Percentiles rank a stretch among this genome's conserved stretches.
phyloP scores from a whole-genome alignment of 768 basidiomycete species.

The Termitomyces sp. region DNA sequence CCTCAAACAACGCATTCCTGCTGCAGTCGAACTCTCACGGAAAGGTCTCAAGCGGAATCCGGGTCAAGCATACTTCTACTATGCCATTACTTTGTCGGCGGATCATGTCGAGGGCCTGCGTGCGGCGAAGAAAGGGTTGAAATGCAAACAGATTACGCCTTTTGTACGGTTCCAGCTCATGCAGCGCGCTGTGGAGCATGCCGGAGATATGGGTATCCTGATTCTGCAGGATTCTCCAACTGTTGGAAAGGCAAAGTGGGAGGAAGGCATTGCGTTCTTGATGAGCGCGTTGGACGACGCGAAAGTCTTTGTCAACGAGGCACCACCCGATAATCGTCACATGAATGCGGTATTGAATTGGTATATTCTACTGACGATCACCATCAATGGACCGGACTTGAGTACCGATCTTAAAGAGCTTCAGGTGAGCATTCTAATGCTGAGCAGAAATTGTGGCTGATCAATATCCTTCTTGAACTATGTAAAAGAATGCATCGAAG shows the following conservation, averaged over 20 bases:
- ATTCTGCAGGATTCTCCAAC: constrained; percentile 41
- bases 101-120: constrained; percentile 51
- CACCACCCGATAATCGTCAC: constrained; percentile 60
- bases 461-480: too few relatives aligned
- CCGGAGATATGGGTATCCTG: constrained; percentile 51
- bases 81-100: constrained; percentile 50
- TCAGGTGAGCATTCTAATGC: constrained; percentile 34
- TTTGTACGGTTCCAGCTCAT: constrained; percentile 56
- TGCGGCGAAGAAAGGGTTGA: constrained; percentile 64
- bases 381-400: constrained; percentile 47
- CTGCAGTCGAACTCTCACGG: constrained; percentile 45
- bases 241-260: constrained; percentile 42
- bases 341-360: constrained; percentile 59
- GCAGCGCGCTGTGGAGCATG: constrained; percentile 61
- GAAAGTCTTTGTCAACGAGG: constrained; percentile 47
- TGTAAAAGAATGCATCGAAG: constrained; percentile 32
- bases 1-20: constrained; percentile 42
- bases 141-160: constrained; percentile 48
- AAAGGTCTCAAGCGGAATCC: constrained; percentile 52
- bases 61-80: constrained; percentile 60
- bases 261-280: constrained; percentile 59
- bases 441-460: too few relatives aligned
- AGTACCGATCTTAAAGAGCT: constrained; percentile 48
- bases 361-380: constrained; percentile 51
- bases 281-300: constrained; percentile 61